Base-by-base conservation (phyloP, 208 protist species). In the Trypanosoma boissoni region DNA sequence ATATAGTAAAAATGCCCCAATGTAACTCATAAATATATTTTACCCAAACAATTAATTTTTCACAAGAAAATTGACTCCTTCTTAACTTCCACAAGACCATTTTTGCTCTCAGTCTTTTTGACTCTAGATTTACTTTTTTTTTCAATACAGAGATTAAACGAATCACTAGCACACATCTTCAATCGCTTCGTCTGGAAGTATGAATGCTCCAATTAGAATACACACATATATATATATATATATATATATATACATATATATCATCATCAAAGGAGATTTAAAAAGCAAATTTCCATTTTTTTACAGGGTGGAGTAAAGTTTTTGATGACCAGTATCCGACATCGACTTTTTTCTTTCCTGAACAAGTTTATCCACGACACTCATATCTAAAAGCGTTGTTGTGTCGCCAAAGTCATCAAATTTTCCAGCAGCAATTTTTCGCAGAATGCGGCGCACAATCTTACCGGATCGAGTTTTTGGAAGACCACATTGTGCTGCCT, bases 401-500 rank as follows among this genome's bases (percentile, higher is more conserved):
- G 76, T 76, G 66, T 99, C 97, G n/a, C 96, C 96, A 1, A 98
- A 65, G 28, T 92, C 80, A 10, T 92, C 81, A n/a, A 60, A 69
- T 3, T 75, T 53, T 16, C 75, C 70, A 28, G 71, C 55, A 14
- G 97, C 96, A 45, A 99, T 96, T 80, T 99, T 99, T 28, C 97
- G 84, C 20, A 99, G 82, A 29, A 99, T 93, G 37, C 98, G 85
- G 28, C 98, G 88, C 80, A 99, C 97, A 60, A 99, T 99, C 83
- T 99, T 99, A 58, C 97, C 98, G 5, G 84, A 96, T 44, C 98
- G 90, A 7, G 97, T 99, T 86, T 99, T 99, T 31, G 98, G 98
- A 26, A 99, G 83, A 0, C 86, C 83, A 24, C 51, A 62, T 37
- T 85, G 76, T 3, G 86, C 80, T 3, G 74, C 66, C 16, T 92